Conservation (phyloP, 2,329 filamentous ascomycete genomes). For the Hypoxylon rubiginosum region DNA sequence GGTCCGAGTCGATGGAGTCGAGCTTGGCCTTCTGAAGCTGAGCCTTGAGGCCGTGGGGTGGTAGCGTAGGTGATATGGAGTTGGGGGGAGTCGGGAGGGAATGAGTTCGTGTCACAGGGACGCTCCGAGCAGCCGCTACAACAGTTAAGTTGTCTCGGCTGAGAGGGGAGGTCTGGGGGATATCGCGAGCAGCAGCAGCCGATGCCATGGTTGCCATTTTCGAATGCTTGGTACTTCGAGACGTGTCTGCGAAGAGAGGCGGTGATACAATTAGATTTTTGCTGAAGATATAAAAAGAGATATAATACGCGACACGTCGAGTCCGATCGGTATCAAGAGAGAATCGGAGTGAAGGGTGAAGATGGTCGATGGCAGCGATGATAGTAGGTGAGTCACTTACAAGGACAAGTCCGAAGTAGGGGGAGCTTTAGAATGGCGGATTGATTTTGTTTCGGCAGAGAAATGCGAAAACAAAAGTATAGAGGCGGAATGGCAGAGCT, state of each 20-base stretch:
- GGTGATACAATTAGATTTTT: constrained; percentile 50
- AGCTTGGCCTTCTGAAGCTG: constrained; percentile 72
- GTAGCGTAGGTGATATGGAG: constrained; percentile 90
- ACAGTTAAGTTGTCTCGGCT: constrained; percentile 79
- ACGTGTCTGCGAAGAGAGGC: constrained; percentile 56
- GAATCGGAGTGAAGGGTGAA: constrained; percentile 18
- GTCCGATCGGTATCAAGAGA: constrained; percentile 35
- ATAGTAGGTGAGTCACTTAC: constrained; percentile 53
- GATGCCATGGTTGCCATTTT: constrained; percentile 75
- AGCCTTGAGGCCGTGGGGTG: constrained; percentile 82
- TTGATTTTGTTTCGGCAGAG: constrained; percentile 47
- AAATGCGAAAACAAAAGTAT: constrained; percentile 51
- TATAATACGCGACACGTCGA: background rate
- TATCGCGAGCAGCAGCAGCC: constrained; percentile 77
- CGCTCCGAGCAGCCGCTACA: constrained; percentile 74
- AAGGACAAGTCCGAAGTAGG: constrained; percentile 53
- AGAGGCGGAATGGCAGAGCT: constrained; percentile 61
- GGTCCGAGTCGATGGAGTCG: constrained; percentile 83
- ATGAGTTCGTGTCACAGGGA: constrained; percentile 72
- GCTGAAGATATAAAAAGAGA: constrained; percentile 5
- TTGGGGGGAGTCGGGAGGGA: constrained; percentile 91
- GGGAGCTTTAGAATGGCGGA: constrained; percentile 44
- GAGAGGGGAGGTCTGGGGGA: constrained; percentile 68
- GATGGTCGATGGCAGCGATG: constrained; percentile 21
- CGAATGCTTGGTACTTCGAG: constrained; percentile 62